Evolutionary conservation across 2,329 filamentous ascomycete genomes (phyloP), one percentile per base, ranked within the genome.

Genomic region (Alternaria sp.): DNA sequence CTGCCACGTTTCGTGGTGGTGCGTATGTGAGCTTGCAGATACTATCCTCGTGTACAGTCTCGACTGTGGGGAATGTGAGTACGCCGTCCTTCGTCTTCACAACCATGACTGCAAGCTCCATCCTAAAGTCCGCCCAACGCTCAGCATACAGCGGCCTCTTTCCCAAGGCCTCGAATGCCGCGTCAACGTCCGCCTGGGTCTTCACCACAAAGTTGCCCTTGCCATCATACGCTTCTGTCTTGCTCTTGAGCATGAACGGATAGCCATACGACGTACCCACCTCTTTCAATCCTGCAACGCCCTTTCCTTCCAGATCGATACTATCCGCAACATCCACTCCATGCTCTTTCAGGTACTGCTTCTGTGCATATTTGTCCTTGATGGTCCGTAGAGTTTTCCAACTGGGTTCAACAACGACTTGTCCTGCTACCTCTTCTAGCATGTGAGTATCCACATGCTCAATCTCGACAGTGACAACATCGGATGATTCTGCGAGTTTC

Each of bases 391-490:
- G 85, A 2, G 93, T 96, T 79, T 87, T 86, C 90, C 92, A 96
- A 59, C 88, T 91, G 1, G 93, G 93, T 72, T 97, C 78, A 23
- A 88, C 81, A 4, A 90, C 86, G 33, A 88, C 87, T 52, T 83
- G 81, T 14, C 86, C 85, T 4, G 86, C 87, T 56, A 97, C 87
- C 73, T 96, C 91, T 78, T 97, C 92, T 4, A 97, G 85, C 24
- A 95, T 89, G 52, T 92, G 83, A n/a, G 92, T 95, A 77, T 97
- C 88, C 58, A 97, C 90, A 79, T 97, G 94, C 82, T 98, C 94
- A 64, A 97, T 97, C 79, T 98, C 94, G 13, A 96, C 91, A 0
- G 93, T 97, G 61, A 97, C 82, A 14, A 96, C 86, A 74, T 96
- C 91, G 69, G 88, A 92, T 33, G 83, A 80, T 37, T 85, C 80